Percentiles rank a stretch among this genome's conserved stretches.
Evolutionary conservation across 2,329 filamentous ascomycete species (phyloP).

Genomic region (Penicillium olsonii): DNA sequence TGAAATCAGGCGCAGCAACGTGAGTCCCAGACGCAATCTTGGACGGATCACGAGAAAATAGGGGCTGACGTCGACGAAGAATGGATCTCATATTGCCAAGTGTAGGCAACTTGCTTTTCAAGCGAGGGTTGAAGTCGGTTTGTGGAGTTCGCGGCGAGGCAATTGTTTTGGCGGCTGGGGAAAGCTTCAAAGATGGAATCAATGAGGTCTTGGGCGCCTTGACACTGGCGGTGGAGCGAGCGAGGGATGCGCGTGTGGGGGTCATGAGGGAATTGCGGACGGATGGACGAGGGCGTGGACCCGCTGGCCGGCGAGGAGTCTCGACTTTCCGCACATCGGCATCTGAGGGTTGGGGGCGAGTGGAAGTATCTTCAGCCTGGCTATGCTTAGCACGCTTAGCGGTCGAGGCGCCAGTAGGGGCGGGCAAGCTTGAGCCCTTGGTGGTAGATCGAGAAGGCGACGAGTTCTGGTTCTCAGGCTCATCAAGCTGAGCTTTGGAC

Average conservation of each 20-base stretch:
- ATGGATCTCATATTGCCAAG: constrained; percentile 62
- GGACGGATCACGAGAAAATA: constrained; percentile 60
- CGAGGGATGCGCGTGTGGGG: constrained; percentile 74
- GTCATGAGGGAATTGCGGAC: constrained; percentile 65
- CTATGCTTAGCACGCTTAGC: constrained; percentile 73
- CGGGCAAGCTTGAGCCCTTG: constrained; percentile 31
- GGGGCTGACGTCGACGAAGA: constrained; percentile 59
- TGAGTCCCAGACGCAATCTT: constrained; percentile 65
- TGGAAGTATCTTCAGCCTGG: constrained; percentile 68
- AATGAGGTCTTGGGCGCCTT: constrained; percentile 58
- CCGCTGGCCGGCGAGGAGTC: constrained; percentile 25
- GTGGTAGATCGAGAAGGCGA: constrained; percentile 36
- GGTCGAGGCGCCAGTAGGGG: constrained; percentile 41
- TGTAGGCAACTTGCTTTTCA: constrained; percentile 51
- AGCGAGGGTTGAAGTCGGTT: constrained; percentile 49
- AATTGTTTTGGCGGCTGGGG: constrained; percentile 56
- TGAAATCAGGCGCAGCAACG: constrained; percentile 40
- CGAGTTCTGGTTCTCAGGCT: constrained; percentile 51
- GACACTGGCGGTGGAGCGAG: constrained; percentile 54
- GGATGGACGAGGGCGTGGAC: constrained; percentile 44
- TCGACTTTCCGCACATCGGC: constrained; percentile 15
- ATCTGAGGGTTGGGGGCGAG: constrained; percentile 46
- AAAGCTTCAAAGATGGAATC: constrained; percentile 54
- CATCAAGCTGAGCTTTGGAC: constrained; percentile 67
- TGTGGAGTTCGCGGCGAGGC: constrained; percentile 46